Evolutionary conservation across 1,284 basidiomycete genomes (phyloP), one percentile per base, ranked within the genome.

Genomic region (Grifola frondosa): DNA sequence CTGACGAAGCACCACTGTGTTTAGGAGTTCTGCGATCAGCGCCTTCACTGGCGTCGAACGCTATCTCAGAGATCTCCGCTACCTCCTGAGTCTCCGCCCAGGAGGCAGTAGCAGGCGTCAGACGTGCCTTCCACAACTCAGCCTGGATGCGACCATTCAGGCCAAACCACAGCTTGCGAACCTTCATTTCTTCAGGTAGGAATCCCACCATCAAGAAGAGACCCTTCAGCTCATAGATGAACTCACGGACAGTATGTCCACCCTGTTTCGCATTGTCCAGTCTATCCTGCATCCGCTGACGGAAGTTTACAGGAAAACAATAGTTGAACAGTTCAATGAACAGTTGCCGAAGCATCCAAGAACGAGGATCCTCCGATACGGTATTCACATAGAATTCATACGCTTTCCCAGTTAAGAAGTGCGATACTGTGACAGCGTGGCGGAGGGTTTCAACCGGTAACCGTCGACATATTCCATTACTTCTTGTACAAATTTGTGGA

Each of bases 301-400:
- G 49, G 48, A 63, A 71, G 34, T 70, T 55, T 0, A 61, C 37
- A 0, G 67, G 69, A 56, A 75, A 74, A 31, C 69, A 71, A 42
- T 68, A 65, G 43, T 70, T 58, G 41, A 68, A 74, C 9, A 74
- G 31, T 8, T 47, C 66, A 2, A 44, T 24, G 38, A 71, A 67
- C 46, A 71, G 66, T 5, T 45, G 26, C 5, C 42, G 8, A 1
- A 54, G 30, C 10, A 30, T 30, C 56, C 54, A 60, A 1, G 50
- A 19, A 10, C 53, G 37, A 0, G 52, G 47, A 4, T 60, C 57
- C 0, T 44, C 37, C 0, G 62, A 40, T 0, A 68, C 66, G 22
- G 63, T 54, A 3, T 51, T 53, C 0, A 62, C 50, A 37, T 70
- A 74, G 41, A 66, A 74, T 19, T 64, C 54, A 37, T 66, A 62